These are phyloP conservation scores for Pythium aquatile DNA, from an alignment of 352 stramenopile species.

Conservation along the genomic window DNA sequence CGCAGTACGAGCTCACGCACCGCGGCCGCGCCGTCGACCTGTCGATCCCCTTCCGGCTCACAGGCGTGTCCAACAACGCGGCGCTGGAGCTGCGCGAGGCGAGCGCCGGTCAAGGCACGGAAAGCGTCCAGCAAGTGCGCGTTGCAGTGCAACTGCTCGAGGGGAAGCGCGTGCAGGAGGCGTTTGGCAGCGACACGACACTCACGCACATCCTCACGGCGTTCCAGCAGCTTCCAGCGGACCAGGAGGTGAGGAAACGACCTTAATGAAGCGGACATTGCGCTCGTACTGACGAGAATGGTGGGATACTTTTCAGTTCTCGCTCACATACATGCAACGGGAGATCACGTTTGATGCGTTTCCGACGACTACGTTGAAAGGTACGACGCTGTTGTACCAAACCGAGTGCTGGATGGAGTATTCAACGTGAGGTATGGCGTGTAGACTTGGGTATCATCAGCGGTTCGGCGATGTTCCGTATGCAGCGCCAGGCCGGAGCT, in stretches of 20 bases:
- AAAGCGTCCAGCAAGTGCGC: conserved; percentile 52
- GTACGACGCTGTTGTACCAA: conserved; percentile 21
- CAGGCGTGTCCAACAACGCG: conserved; percentile 84
- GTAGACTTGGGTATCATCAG: conserved; percentile 75
- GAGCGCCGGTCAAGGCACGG: conserved; percentile 11
- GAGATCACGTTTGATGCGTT: conserved; percentile 61
- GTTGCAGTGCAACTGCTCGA: conserved; percentile 79
- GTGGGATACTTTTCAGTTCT: conserved; percentile 42
- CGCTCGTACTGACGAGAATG: background rate
- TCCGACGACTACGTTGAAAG: conserved; percentile 59
- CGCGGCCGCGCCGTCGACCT: conserved; percentile 64
- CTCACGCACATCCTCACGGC: conserved; percentile 57
- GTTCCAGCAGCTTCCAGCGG: conserved; percentile 50
- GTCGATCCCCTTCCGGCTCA: conserved; percentile 83
- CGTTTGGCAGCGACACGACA: conserved; percentile 52
- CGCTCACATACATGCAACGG: conserved; percentile 73
- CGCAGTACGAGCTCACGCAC: conserved; percentile 64
- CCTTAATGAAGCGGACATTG: background rate
- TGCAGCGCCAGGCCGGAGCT: conserved; percentile 22
- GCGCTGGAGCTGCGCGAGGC: conserved; percentile 59
- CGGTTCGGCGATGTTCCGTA: conserved; percentile 84
- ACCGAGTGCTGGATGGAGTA: too few relatives aligned
- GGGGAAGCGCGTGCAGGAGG: conserved; percentile 71
- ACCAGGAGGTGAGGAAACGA: conserved; percentile 33
- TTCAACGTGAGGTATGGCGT: background rate